Evolutionary conservation across 2,329 filamentous ascomycete genomes (phyloP).

Genomic region (Colletotrichum navitas): DNA sequence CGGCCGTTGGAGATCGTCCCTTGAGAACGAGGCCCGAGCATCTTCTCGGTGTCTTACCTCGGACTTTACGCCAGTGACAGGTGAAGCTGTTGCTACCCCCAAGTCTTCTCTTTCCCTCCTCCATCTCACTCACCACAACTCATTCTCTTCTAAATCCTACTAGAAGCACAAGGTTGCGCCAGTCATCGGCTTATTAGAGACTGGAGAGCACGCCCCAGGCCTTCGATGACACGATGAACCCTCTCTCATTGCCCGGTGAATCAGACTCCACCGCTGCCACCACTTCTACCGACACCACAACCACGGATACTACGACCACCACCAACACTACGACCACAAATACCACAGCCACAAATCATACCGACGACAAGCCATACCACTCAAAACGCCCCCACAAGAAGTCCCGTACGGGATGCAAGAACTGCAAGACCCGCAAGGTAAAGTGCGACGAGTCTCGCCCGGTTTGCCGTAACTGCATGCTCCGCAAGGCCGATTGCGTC

Average conservation of each 20-base stretch:
- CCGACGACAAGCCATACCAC: slow-evolving; percentile 50
- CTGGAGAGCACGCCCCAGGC: slow-evolving; percentile 1
- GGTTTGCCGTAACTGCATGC: slow-evolving; percentile 61
- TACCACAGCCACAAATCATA: neutral
- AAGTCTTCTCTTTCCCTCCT: neutral
- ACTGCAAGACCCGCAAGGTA: slow-evolving; percentile 68
- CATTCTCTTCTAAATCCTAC: neutral
- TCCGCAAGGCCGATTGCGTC: slow-evolving; percentile 62
- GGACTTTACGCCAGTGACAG: slow-evolving; percentile 15
- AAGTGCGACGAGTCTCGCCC: slow-evolving; percentile 68
- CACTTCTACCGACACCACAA: neutral
- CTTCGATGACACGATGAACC: slow-evolving; percentile 34
- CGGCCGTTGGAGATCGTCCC: slow-evolving; percentile 40
- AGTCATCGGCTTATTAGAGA: neutral
- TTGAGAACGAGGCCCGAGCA: slow-evolving; percentile 36
- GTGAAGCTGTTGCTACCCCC: slow-evolving; percentile 15
- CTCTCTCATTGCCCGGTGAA: slow-evolving; percentile 27
- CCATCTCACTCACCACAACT: slow-evolving; percentile 8
- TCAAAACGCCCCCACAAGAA: slow-evolving; percentile 68
- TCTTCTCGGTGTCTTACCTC: slow-evolving; percentile 2
- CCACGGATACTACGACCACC: neutral
- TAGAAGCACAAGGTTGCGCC: neutral
- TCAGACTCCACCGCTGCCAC: slow-evolving; percentile 1
- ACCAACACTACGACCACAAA: neutral
- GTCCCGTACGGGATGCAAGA: slow-evolving; percentile 65